Conservation (phyloP, 2,329 filamentous ascomycete species). For the Diplodia seriata region DNA sequence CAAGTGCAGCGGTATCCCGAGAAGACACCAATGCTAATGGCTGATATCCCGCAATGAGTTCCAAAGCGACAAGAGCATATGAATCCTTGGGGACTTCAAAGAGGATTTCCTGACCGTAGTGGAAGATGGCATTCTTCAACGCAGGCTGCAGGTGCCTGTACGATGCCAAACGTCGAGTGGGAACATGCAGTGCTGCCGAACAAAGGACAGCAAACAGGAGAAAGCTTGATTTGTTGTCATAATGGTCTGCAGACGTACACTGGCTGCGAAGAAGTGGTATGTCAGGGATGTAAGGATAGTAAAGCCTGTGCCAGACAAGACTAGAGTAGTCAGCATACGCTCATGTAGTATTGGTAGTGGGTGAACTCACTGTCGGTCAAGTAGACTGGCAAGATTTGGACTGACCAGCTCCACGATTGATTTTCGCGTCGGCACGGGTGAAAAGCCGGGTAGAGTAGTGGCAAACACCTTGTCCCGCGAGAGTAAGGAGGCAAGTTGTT, state of each 20-base stretch:
- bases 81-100: not conserved
- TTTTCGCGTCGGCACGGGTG: not conserved
- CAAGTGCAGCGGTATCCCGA: slow-evolving; percentile 27
- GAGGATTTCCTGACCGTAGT: not conserved
- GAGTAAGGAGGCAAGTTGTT: not conserved
- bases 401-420: not conserved
- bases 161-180: not conserved
- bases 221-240: not conserved
- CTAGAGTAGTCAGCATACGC: not conserved
- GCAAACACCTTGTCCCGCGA: not conserved
- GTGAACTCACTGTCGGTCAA: not conserved
- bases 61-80: slow-evolving; percentile 28
- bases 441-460: not conserved
- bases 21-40: slow-evolving; percentile 29
- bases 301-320: slow-evolving; percentile 4
- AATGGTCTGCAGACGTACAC: not conserved
- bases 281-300: not conserved
- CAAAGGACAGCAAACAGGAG: not conserved
- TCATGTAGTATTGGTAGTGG: not conserved
- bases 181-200: not conserved
- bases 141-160: not conserved
- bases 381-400: not conserved
- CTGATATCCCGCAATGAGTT: slow-evolving; percentile 32
- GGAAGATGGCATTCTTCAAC: not conserved
- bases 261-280: not conserved